Percentiles rank a stretch among this genome's conserved stretches.
These are phyloP conservation scores for Wolfiporia cocos DNA, from an alignment of 1,284 basidiomycete genomes.

Conservation along the genomic window DNA sequence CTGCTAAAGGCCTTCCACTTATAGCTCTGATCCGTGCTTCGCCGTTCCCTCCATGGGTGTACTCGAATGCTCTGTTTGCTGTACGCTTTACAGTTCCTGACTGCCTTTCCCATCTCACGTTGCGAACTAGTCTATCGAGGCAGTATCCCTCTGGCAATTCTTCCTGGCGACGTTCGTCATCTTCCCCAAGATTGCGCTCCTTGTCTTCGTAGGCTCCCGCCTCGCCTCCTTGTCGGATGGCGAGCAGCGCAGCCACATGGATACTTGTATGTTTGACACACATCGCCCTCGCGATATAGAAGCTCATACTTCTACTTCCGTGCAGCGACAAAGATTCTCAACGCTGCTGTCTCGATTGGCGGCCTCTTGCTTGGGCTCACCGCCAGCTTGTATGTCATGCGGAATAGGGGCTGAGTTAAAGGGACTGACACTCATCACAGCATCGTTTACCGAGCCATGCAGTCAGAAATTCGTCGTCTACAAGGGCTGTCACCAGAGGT, in stretches of 20 bases:
- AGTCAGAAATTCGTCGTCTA: conserved; percentile 52
- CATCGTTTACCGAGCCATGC: conserved; percentile 57
- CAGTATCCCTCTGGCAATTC: conserved; percentile 73
- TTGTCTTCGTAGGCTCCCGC: conserved; percentile 74
- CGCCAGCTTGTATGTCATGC: conserved; percentile 55
- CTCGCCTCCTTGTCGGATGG: conserved; percentile 74
- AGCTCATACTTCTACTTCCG: neutral
- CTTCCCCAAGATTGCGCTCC: conserved; percentile 65
- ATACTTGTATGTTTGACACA: conserved; percentile 47
- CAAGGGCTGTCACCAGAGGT: conserved; percentile 42
- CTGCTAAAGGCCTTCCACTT: conserved; percentile 65
- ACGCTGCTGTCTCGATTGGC: conserved; percentile 49
- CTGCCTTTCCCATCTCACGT: no score
- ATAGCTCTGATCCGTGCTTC: conserved; percentile 79
- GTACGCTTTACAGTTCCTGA: conserved; percentile 44
- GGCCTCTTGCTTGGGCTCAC: conserved; percentile 50
- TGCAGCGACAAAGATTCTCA: conserved; percentile 59
- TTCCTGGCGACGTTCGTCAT: conserved; percentile 63
- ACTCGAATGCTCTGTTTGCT: conserved; percentile 73
- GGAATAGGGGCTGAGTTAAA: neutral
- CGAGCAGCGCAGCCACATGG: conserved; percentile 68
- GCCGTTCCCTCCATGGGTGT: conserved; percentile 80
- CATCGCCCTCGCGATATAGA: neutral
- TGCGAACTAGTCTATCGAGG: conserved; percentile 53
- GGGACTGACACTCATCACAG: conserved; percentile 27